Conservation (phyloP, 2,329 filamentous ascomycete genomes). For the Fusarium sp. region DNA sequence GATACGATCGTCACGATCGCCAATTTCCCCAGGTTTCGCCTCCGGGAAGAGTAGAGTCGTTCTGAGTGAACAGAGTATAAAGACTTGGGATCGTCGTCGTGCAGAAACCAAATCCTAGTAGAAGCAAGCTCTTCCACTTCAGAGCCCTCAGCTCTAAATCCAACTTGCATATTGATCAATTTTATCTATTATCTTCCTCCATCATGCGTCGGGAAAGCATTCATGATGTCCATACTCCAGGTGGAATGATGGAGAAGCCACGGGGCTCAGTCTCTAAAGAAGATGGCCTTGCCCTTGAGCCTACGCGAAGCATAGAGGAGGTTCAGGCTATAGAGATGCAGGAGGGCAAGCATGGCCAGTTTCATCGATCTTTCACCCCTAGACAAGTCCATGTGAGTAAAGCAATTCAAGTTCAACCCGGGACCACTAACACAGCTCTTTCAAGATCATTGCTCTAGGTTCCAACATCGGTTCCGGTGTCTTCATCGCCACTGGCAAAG, state of each 20-base stretch:
- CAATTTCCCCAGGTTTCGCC: neutral
- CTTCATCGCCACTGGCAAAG: conserved; percentile 38
- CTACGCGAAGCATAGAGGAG: conserved; percentile 21
- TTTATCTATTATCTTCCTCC: neutral
- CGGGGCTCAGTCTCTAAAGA: conserved; percentile 28
- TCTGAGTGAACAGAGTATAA: conserved; percentile 6
- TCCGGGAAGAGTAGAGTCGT: neutral
- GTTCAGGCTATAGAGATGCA: conserved; percentile 18
- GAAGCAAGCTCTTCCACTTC: neutral
- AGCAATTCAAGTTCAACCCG: neutral
- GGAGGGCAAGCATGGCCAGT: conserved; percentile 31
- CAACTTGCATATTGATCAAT: neutral
- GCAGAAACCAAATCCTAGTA: neutral
- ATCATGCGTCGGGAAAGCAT: conserved; percentile 25
- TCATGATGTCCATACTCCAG: conserved; percentile 16
- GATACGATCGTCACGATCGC: neutral
- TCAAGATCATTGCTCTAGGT: conserved; percentile 36
- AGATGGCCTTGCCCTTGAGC: conserved; percentile 4
- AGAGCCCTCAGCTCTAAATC: neutral
- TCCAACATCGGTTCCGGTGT: conserved; percentile 41
- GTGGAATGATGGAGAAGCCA: conserved; percentile 21
- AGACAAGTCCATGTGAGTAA: conserved; percentile 39
- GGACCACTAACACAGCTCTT: neutral
- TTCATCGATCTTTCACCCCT: conserved; percentile 42
- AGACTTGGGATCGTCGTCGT: neutral